phyloP scores from a whole-genome alignment of 371 early-diverging fungal species.

The Rhizomucor miehei region DNA sequence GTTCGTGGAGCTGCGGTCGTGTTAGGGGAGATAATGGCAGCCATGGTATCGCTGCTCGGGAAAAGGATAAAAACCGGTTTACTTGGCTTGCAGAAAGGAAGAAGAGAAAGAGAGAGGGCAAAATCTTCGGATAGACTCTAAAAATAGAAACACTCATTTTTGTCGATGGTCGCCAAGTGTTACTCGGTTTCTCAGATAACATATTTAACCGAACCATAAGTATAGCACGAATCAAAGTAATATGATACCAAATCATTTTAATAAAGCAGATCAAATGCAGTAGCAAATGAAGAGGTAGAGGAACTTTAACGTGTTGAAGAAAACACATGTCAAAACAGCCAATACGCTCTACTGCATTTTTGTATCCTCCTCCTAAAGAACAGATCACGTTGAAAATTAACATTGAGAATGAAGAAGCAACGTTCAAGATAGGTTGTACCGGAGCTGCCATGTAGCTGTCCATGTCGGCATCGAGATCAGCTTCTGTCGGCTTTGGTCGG shows the following conservation, averaged over 20 bases:
- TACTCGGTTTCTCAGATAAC: too few relatives aligned
- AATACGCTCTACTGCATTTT: constrained; percentile 11
- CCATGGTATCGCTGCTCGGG: constrained; percentile 2
- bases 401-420: constrained; percentile 1
- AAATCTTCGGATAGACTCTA: constrained; percentile 1
- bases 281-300: not conserved
- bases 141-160: too few relatives aligned
- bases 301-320: not conserved
- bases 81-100: constrained; percentile 1
- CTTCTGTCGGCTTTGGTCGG: constrained; percentile 37
- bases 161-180: too few relatives aligned
- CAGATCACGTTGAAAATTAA: constrained; percentile 1
- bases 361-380: constrained; percentile 11
- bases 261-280: too few relatives aligned
- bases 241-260: too few relatives aligned
- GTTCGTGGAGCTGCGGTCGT: constrained; percentile 7
- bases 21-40: constrained; percentile 3
- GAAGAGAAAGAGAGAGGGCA: constrained; percentile 1
- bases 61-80: not conserved
- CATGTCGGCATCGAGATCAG: constrained; percentile 53
- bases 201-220: too few relatives aligned
- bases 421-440: constrained; percentile 8
- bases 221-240: too few relatives aligned
- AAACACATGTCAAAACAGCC: not conserved
- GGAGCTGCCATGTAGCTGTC: constrained; percentile 43